Percentiles rank a stretch among this genome's conserved stretches.
Conservation (phyloP, 352 stramenopile species). For the Globisporangium uncinulatum region DNA sequence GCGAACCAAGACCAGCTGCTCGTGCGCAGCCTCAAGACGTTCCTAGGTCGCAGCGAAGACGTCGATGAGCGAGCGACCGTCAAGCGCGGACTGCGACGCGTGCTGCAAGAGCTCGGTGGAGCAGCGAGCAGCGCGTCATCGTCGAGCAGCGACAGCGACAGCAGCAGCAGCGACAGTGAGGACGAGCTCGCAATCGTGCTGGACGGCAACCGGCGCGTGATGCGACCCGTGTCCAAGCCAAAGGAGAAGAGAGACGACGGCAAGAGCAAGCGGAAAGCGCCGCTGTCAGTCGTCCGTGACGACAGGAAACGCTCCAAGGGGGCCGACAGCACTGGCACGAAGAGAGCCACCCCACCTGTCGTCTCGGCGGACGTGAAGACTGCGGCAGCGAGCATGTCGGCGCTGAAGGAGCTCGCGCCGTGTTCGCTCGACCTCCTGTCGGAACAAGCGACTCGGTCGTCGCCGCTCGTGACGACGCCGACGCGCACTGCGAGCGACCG, state of each 20-base stretch:
- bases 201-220: constrained; percentile 3
- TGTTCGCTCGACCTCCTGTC: not conserved
- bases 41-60: constrained; percentile 53
- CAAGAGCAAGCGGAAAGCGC: not conserved
- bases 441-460: not conserved
- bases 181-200: constrained; percentile 7
- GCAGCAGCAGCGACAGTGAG: constrained; percentile 13
- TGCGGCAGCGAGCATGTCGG: not conserved
- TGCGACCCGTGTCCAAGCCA: not conserved
- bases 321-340: not conserved
- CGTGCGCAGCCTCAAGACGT: constrained; percentile 59
- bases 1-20: constrained; percentile 70
- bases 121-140: constrained; percentile 22
- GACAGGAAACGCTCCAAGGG: constrained; percentile 7
- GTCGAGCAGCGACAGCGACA: constrained; percentile 16
- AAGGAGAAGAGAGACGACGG: constrained; percentile 3
- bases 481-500: constrained; percentile 13
- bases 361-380: not conserved
- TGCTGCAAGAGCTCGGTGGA: constrained; percentile 6
- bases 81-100: constrained; percentile 26
- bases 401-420: constrained; percentile 1
- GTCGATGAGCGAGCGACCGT: constrained; percentile 37
- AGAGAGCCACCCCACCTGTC: constrained; percentile 1
- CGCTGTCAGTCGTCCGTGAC: not conserved
- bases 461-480: constrained; percentile 27